These are phyloP conservation scores for Penicillium riverlandense DNA, from an alignment of 495 filamentous ascomycete genomes.

Conservation along the genomic window DNA sequence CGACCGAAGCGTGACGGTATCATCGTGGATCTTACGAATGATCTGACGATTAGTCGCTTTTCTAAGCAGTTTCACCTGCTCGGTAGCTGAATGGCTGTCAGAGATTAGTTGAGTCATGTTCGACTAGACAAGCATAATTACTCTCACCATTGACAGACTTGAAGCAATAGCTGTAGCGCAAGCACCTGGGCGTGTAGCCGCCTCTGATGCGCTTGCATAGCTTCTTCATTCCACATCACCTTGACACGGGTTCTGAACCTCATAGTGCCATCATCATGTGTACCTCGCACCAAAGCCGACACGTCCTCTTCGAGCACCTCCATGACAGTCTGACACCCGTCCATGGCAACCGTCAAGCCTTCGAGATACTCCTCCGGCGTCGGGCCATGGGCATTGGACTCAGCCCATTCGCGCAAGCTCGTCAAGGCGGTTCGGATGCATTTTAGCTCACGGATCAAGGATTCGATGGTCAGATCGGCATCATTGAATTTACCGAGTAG, in stretches of 20 bases:
- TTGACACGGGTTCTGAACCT: slow-evolving; percentile 19
- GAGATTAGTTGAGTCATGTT: slow-evolving; percentile 2
- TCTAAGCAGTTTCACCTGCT: slow-evolving; percentile 29
- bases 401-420: slow-evolving; percentile 35
- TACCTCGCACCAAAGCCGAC: slow-evolving; percentile 19
- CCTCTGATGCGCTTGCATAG: slow-evolving; percentile 33
- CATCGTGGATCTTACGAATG: slow-evolving; percentile 32
- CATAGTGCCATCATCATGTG: slow-evolving; percentile 3
- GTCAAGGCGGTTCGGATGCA: slow-evolving; percentile 32
- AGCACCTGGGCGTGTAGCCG: slow-evolving; percentile 31
- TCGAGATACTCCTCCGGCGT: slow-evolving; percentile 20
- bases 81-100: slow-evolving; percentile 23
- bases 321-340: slow-evolving; percentile 35
- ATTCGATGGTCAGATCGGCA: slow-evolving; percentile 34
- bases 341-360: slow-evolving; percentile 30
- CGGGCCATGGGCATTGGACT: slow-evolving; percentile 16
- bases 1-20: slow-evolving; percentile 31
- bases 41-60: slow-evolving; percentile 28
- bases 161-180: slow-evolving; percentile 37
- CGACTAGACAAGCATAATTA: not conserved
- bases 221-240: slow-evolving; percentile 37
- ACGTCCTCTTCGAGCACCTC: slow-evolving; percentile 34
- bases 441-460: slow-evolving; percentile 31
- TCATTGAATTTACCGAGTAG: slow-evolving; percentile 32
- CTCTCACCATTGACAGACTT: slow-evolving; percentile 38